Evolutionary conservation across 2,329 filamentous ascomycete species (phyloP), one percentile per base, ranked within the genome.

Genomic region (Colletotrichum lupini): DNA sequence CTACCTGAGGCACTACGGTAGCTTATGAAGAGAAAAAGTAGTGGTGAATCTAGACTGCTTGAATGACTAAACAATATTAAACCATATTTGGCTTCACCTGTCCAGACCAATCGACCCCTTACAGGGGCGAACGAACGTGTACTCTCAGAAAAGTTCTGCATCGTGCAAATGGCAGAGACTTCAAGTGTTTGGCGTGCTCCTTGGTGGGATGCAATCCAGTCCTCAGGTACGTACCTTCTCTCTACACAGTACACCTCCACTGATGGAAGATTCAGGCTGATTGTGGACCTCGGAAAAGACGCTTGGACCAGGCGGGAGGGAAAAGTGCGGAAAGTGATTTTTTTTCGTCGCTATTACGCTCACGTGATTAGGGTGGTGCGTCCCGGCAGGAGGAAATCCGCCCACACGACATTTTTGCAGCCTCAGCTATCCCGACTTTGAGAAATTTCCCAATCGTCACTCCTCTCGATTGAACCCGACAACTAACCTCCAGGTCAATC

Each of bases 341-440:
- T 9, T 49, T 49, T 49, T 22, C 37, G 2, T 12, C 9, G 37
- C 37, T 14, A 42, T 42, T 42, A 16, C 37, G 22, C 35, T 60
- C 67, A 72, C 69, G 69, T 72, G 69, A 72, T 67, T 72, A 72
- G 69, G 69, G 69, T 69, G 67, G 35, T 24, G n/a, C 28, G 9
- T 53, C 49, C 57, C 57, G 12, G 32, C 28, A 37, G 30, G 22
- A 49, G 42, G 19, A 22, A 26, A 42, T 64, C 37, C 61, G 46
- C 61, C 61, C 61, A 64, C 61, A 61, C 55, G 66, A 42, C 26
- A 61, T 62, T 68, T 69, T 69, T 57, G 53, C 59, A 42, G 22
- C 53, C 30, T 30, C 24, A 22, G 42, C 42, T 49, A n/a, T 26
- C 19, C 46, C 35, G 55, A 19, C 57, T 55, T 52, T n/a, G 30